Evolutionary conservation across 768 basidiomycete genomes (phyloP).

Genomic region (Rhodotorula taiwanensis): DNA sequence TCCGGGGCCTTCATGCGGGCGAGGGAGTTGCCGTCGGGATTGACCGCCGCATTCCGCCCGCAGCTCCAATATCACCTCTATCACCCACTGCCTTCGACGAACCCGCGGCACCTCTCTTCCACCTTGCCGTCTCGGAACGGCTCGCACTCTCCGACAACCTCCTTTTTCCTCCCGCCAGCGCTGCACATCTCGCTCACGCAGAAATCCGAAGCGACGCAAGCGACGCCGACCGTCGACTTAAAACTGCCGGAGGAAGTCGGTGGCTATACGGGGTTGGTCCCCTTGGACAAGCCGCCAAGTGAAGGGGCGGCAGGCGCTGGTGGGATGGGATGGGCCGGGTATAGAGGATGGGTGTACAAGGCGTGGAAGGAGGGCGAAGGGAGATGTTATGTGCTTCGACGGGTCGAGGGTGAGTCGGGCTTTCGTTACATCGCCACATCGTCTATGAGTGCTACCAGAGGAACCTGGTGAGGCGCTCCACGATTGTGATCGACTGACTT

Average conservation of each 20-base stretch:
- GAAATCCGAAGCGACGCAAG: constrained; percentile 43
- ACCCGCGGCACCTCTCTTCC: constrained; percentile 49
- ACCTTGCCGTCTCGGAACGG: constrained; percentile 39
- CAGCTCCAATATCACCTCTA: constrained; percentile 93
- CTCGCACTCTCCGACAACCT: constrained; percentile 42
- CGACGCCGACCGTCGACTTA: constrained; percentile 45
- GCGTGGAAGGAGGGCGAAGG: constrained; percentile 74
- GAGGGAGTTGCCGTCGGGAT: too few species aligned
- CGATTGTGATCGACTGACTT: too few species aligned
- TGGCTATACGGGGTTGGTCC: constrained; percentile 79
- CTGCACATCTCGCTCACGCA: constrained; percentile 51
- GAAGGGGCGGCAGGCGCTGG: not conserved
- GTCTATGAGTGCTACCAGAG: not conserved
- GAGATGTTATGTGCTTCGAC: constrained; percentile 63
- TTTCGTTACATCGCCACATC: not conserved
- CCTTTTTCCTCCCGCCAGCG: constrained; percentile 79
- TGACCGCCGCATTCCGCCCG: not conserved
- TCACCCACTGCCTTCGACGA: constrained; percentile 59
- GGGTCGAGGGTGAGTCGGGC: constrained; percentile 69
- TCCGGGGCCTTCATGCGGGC: too few species aligned
- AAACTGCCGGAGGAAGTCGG: constrained; percentile 78
- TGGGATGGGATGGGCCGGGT: constrained; percentile 48
- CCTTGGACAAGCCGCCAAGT: constrained; percentile 53
- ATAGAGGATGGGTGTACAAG: constrained; percentile 76
- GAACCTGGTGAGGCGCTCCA: too few species aligned